A percentile compares a stretch with the other conserved stretches of the same genome.
Conservation (phyloP, 306 rosid species). For the Rosa rugosa region DNA sequence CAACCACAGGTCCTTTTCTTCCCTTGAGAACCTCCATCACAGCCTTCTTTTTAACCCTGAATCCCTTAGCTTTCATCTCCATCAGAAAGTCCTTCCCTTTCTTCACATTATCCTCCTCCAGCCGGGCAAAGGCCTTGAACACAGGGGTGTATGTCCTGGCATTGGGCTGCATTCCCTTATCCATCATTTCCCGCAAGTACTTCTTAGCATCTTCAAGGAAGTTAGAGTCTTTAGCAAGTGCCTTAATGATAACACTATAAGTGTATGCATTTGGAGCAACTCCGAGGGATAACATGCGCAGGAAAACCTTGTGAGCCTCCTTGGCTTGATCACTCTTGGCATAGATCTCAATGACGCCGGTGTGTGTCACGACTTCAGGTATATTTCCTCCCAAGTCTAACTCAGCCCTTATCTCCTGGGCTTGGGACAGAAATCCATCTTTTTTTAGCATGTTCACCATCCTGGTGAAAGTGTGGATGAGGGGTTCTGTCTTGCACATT, state of each 20-base stretch:
- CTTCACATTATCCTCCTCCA: conserved; percentile 26
- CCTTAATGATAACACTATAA: conserved; percentile 53
- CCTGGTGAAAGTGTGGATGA: conserved; percentile 56
- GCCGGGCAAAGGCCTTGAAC: conserved; percentile 56
- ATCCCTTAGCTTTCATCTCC: conserved; percentile 52
- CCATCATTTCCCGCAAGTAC: conserved; percentile 62
- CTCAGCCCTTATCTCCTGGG: conserved; percentile 55
- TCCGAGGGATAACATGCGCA: conserved; percentile 55
- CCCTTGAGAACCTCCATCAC: conserved; percentile 42
- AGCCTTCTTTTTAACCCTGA: conserved; percentile 59
- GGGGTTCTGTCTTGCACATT: conserved; percentile 47
- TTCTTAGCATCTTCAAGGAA: conserved; percentile 51
- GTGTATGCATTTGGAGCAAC: conserved; percentile 69
- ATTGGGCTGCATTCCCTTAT: conserved; percentile 63
- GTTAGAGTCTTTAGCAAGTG: conserved; percentile 35
- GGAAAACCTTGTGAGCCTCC: conserved; percentile 60
- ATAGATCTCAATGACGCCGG: conserved; percentile 65
- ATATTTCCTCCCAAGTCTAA: conserved; percentile 42
- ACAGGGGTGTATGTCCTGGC: conserved; percentile 51
- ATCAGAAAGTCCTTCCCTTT: conserved; percentile 54
- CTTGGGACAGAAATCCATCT: conserved; percentile 60
- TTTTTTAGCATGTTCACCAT: conserved; percentile 89
- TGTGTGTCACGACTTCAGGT: conserved; percentile 76
- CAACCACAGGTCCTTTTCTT: conserved; percentile 45
- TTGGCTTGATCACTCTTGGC: conserved; percentile 53